phyloP scores from a whole-genome alignment of 2,329 filamentous ascomycete genomes.

The Penicillium sp. region DNA sequence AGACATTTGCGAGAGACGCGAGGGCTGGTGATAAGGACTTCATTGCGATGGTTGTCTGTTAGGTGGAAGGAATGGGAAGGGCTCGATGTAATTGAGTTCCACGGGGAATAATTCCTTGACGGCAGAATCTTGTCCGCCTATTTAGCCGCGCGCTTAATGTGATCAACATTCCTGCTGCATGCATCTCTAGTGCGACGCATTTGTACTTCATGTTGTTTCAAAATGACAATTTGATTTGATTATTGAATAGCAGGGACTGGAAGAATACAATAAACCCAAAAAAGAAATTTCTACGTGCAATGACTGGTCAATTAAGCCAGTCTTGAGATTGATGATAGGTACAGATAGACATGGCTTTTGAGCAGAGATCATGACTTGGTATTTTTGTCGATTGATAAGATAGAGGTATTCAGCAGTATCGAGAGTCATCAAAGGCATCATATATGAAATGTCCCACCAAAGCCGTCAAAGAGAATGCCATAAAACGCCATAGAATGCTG shows the following conservation, averaged over 20 bases:
- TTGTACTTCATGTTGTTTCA: neutral
- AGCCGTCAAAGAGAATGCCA: conserved; percentile 7
- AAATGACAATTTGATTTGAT: too few species aligned
- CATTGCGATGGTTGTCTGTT: conserved; percentile 26
- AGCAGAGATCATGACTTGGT: neutral
- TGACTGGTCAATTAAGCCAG: neutral
- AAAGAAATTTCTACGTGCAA: neutral
- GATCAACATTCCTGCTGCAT: neutral
- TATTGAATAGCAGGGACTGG: too few species aligned
- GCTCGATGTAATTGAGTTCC: conserved; percentile 11
- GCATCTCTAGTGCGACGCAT: neutral
- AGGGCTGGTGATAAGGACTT: conserved; percentile 40
- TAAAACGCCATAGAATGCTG: conserved; percentile 22
- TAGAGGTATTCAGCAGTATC: neutral
- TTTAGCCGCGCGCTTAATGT: conserved; percentile 23
- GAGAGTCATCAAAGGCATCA: conserved; percentile 16
- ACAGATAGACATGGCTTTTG: neutral
- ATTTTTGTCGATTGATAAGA: neutral
- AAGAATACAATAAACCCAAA: too few species aligned
- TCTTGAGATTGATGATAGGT: neutral
- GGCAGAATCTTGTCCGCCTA: conserved; percentile 23
- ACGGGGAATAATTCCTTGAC: conserved; percentile 23
- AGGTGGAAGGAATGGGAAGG: conserved; percentile 15
- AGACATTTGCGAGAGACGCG: conserved; percentile 44
- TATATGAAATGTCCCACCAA: conserved; percentile 9